phyloP scores from a whole-genome alignment of 2,329 filamentous ascomycete genomes.

The Fusarium agapanthi region DNA sequence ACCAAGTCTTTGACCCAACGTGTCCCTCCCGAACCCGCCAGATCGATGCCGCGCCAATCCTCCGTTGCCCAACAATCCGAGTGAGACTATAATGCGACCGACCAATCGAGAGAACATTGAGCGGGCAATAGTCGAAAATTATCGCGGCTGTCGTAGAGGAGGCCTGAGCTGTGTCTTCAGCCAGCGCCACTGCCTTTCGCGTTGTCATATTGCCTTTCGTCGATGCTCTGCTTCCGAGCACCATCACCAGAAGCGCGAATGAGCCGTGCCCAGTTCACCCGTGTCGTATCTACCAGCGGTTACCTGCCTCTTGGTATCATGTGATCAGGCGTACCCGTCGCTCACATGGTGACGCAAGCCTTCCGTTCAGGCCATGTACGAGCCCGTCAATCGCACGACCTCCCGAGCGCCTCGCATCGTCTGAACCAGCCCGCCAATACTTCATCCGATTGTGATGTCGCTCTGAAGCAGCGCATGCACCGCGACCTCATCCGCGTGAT shows the following conservation, averaged over 20 bases:
- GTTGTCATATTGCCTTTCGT: background rate
- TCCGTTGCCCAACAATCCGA: background rate
- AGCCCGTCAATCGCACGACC: background rate
- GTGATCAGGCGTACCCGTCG: too few species aligned
- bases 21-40: background rate
- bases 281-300: background rate
- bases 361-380: too few species aligned
- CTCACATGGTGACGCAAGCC: too few species aligned
- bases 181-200: fast-evolving
- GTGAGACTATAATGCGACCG: too few species aligned
- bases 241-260: fast-evolving
- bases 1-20: fast-evolving
- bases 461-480: conserved; percentile 47
- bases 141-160: fast-evolving
- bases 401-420: fast-evolving
- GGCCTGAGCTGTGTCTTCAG: too few species aligned
- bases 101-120: background rate
- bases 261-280: fast-evolving
- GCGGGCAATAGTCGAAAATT: fast-evolving
- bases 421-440: fast-evolving
- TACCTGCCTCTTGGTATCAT: too few species aligned
- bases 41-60: fast-evolving
- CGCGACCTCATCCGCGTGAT: conserved; percentile 40
- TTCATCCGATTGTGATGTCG: conserved; percentile 39
- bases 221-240: background rate